These are phyloP conservation scores for Pascua sp. DNA, from an alignment of 1,284 basidiomycete genomes.

Conservation along the genomic window DNA sequence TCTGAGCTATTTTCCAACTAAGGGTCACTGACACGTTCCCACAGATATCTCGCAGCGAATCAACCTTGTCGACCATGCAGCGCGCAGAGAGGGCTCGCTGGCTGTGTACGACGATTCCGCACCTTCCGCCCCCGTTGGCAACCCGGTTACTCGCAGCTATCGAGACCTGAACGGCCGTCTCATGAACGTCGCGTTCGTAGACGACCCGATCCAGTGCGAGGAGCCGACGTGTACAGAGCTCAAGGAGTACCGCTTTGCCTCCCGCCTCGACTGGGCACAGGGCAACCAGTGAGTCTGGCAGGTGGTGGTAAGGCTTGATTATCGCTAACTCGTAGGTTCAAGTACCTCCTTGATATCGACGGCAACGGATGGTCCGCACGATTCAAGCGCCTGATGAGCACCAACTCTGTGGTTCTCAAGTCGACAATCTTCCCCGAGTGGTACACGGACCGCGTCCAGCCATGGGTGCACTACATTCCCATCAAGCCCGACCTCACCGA, in stretches of 20 bases:
- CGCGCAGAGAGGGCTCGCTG: constrained; percentile 48
- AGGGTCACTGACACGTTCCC: neutral
- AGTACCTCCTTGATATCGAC: constrained; percentile 39
- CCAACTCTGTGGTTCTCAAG: constrained; percentile 51
- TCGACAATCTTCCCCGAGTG: constrained; percentile 52
- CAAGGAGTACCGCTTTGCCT: constrained; percentile 55
- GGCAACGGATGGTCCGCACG: constrained; percentile 51
- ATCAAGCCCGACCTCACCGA: constrained; percentile 54
- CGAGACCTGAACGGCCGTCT: constrained; percentile 54
- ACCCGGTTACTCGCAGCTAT: constrained; percentile 24
- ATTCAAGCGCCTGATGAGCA: constrained; percentile 48
- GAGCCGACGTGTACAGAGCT: constrained; percentile 52
- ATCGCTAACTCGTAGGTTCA: constrained; percentile 54
- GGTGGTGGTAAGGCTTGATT: constrained; percentile 56
- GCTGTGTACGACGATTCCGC: constrained; percentile 38
- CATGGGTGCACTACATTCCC: constrained; percentile 53
- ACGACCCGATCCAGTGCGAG: constrained; percentile 52
- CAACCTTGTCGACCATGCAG: constrained; percentile 45
- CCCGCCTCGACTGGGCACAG: constrained; percentile 51
- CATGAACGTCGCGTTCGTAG: constrained; percentile 39
- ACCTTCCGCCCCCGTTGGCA: constrained; percentile 50
- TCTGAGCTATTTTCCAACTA: too few species aligned
- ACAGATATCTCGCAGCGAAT: constrained; percentile 53
- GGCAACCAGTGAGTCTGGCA: constrained; percentile 56
- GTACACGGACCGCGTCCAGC: constrained; percentile 50